Conservation (phyloP, 2,329 filamentous ascomycete genomes). For the Beauveria pseudobassiana region DNA sequence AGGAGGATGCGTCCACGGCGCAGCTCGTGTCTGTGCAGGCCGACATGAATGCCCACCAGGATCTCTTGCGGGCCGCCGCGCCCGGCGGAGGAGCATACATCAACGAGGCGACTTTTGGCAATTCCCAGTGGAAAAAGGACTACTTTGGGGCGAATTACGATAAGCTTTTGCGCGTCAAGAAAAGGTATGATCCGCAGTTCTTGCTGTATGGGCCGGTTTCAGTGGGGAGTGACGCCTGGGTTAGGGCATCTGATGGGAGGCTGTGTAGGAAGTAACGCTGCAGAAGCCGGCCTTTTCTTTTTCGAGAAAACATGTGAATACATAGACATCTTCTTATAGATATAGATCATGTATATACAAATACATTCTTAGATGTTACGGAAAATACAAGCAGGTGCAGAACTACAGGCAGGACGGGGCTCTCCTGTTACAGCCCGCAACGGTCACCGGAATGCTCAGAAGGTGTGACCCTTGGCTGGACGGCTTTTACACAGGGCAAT, state of each 20-base stretch:
- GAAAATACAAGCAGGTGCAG: no score
- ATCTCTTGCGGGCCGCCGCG: conserved; percentile 27
- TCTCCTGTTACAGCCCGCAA: no score
- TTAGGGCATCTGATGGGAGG: conserved; percentile 25
- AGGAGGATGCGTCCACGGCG: background rate
- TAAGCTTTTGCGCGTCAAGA: conserved; percentile 37
- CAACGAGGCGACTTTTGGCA: conserved; percentile 43
- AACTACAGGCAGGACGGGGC: no score
- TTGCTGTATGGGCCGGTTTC: conserved; percentile 41
- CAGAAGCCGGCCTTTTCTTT: background rate
- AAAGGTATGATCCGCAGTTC: conserved; percentile 37
- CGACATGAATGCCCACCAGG: conserved; percentile 2
- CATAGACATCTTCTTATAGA: background rate
- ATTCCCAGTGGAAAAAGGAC: conserved; percentile 32
- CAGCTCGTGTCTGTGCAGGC: background rate
- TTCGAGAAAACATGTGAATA: background rate
- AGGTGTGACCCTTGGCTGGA: no score
- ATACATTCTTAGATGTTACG: no score
- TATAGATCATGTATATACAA: background rate
- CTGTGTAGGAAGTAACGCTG: conserved; percentile 26
- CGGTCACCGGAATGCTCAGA: no score
- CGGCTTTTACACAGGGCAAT: no score
- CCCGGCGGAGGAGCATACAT: conserved; percentile 38
- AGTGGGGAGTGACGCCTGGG: conserved; percentile 47
- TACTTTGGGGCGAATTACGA: conserved; percentile 42